phyloP scores from a whole-genome alignment of 2,329 filamentous ascomycete species.

The Alternaria metachromatica region DNA sequence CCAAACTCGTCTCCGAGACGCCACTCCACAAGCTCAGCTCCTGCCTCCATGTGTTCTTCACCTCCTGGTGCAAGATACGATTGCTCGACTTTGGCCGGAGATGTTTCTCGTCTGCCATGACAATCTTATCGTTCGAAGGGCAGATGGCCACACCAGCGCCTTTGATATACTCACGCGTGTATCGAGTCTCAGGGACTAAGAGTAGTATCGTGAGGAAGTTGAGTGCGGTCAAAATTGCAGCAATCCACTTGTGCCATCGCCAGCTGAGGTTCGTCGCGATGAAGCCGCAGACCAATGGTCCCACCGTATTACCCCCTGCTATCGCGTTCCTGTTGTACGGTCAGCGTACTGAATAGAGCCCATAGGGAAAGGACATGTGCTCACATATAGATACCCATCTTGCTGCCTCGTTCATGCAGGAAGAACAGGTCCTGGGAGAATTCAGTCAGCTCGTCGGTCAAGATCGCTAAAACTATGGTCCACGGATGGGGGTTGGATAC shows the following conservation, averaged over 20 bases:
- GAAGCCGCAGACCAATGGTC: slow-evolving; percentile 50
- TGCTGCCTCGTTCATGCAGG: slow-evolving; percentile 44
- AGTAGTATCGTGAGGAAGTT: slow-evolving; percentile 48
- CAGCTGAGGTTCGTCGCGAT: slow-evolving; percentile 45
- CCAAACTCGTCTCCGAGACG: slow-evolving; percentile 36
- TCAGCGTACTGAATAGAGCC: background rate
- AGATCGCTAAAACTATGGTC: background rate
- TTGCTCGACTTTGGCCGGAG: slow-evolving; percentile 3
- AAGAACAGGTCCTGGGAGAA: slow-evolving; percentile 31
- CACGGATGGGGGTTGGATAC: background rate
- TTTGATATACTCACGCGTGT: slow-evolving; percentile 29
- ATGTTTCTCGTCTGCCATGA: slow-evolving; percentile 7
- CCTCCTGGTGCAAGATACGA: slow-evolving; percentile 12
- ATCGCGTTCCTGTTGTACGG: slow-evolving; percentile 35
- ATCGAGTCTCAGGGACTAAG: slow-evolving; percentile 49
- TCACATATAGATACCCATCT: slow-evolving; percentile 49
- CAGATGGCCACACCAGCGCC: background rate
- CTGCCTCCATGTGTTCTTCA: slow-evolving; percentile 45
- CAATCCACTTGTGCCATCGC: slow-evolving; percentile 50
- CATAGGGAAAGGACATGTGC: background rate
- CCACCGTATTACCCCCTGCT: slow-evolving; percentile 48
- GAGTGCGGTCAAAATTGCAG: slow-evolving; percentile 29
- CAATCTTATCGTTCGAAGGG: slow-evolving; percentile 21
- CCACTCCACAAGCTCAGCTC: slow-evolving; percentile 46
- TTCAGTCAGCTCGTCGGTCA: background rate